phyloP scores from a whole-genome alignment of 2,329 filamentous ascomycete genomes.

The Alternaria postmessia region DNA sequence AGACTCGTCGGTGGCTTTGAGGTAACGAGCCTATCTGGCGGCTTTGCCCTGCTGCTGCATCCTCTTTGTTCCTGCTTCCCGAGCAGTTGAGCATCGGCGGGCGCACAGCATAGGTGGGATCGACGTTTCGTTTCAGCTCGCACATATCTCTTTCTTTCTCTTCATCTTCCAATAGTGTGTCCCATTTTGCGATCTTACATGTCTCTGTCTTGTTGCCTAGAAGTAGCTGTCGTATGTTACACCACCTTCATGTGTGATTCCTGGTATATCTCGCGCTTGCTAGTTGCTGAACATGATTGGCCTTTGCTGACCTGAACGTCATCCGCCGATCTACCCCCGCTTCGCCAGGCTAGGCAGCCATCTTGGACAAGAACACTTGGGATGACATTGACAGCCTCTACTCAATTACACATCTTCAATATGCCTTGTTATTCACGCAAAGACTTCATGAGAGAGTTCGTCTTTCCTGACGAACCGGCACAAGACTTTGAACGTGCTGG shows the following conservation, averaged over 20 bases:
- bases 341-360: slow-evolving; percentile 18
- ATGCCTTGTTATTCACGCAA: slow-evolving; percentile 14
- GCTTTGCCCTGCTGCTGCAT: slow-evolving; percentile 36
- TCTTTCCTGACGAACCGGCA: slow-evolving; percentile 21
- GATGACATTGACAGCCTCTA: background rate
- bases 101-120: slow-evolving; percentile 35
- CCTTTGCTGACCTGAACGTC: slow-evolving; percentile 2
- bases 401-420: background rate
- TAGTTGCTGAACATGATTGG: slow-evolving; percentile 2
- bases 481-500: slow-evolving; percentile 25
- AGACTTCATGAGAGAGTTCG: slow-evolving; percentile 23
- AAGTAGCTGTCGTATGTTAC: background rate
- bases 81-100: slow-evolving; percentile 35
- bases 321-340: slow-evolving; percentile 18
- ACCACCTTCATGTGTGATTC: background rate
- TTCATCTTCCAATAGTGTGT: background rate
- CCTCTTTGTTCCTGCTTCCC: slow-evolving; percentile 29
- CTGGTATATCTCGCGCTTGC: background rate
- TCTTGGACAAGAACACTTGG: slow-evolving; percentile 2
- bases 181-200: background rate
- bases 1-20: slow-evolving; percentile 14
- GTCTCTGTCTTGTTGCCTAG: background rate
- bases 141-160: slow-evolving; percentile 22
- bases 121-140: slow-evolving; percentile 47
- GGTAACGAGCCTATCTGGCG: slow-evolving; percentile 43